phyloP scores from a whole-genome alignment of 1,284 basidiomycete genomes.

The Boletus semigastroideus region DNA sequence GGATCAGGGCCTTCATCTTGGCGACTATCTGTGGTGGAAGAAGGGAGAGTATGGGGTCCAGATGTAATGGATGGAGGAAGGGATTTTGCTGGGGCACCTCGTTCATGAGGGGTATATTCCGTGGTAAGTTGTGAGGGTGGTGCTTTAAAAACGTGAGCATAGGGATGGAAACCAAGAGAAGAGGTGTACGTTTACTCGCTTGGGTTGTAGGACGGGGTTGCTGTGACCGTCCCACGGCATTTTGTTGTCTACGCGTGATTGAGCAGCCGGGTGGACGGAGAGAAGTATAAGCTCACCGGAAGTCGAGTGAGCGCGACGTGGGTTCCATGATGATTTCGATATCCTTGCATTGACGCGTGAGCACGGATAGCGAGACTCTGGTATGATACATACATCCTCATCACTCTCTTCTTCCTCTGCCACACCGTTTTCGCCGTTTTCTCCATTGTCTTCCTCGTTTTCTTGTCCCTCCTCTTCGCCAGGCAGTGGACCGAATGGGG shows the following conservation, averaged over 20 bases:
- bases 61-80: conserved; percentile 24
- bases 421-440: conserved; percentile 30
- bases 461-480: conserved; percentile 33
- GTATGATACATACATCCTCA: conserved; percentile 38
- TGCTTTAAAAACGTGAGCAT: conserved; percentile 22
- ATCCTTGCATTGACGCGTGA: conserved; percentile 45
- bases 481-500: conserved; percentile 27
- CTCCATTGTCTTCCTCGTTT: conserved; percentile 29
- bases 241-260: conserved; percentile 30
- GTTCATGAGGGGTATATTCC: conserved; percentile 86
- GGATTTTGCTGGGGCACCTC: conserved; percentile 44
- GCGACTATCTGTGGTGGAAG: conserved; percentile 24
- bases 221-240: conserved; percentile 20
- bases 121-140: conserved; percentile 72
- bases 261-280: background rate
- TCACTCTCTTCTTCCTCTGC: conserved; percentile 41
- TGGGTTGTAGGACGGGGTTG: conserved; percentile 29
- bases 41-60: conserved; percentile 18
- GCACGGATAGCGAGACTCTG: background rate
- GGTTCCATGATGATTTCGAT: conserved; percentile 82
- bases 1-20: conserved; percentile 59
- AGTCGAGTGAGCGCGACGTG: conserved; percentile 65
- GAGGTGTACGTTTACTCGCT: conserved; percentile 32
- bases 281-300: conserved; percentile 48
- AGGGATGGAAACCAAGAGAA: background rate